Conservation (phyloP, 2,329 filamentous ascomycete species). For the Sarocladiaceae sp. region DNA sequence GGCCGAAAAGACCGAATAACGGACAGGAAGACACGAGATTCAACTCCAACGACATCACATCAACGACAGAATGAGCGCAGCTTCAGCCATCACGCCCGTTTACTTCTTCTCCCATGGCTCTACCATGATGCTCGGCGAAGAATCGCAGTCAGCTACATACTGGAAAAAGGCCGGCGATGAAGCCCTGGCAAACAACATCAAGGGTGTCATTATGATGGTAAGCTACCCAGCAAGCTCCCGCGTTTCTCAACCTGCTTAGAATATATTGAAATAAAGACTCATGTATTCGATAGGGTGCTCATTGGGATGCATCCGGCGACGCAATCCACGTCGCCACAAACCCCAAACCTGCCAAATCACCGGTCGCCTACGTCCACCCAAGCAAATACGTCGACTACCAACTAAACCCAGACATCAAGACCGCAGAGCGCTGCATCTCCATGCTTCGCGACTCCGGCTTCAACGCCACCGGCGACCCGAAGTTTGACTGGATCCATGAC, state of each 20-base stretch:
- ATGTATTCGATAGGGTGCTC: background rate
- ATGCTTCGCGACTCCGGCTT: constrained; percentile 39
- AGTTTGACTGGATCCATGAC: constrained; percentile 70
- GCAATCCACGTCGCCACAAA: constrained; percentile 5
- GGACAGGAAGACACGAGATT: no score
- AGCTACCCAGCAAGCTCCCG: background rate
- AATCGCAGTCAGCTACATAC: constrained; percentile 56
- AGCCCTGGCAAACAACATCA: constrained; percentile 1
- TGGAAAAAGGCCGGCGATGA: constrained; percentile 63
- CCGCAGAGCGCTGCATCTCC: background rate
- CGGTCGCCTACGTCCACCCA: constrained; percentile 1
- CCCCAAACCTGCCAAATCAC: background rate
- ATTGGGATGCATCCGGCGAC: constrained; percentile 3
- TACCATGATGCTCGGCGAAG: constrained; percentile 68
- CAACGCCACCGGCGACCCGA: constrained; percentile 44
- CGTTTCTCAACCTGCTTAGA: no score
- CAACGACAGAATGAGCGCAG: background rate
- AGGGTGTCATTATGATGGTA: constrained; percentile 6
- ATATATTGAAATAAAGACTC: no score
- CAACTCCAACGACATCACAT: no score
- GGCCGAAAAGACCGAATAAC: no score
- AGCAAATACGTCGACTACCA: constrained; percentile 6
- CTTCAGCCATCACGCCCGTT: constrained; percentile 41
- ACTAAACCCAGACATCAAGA: constrained; percentile 1
- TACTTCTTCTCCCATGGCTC: constrained; percentile 69